Evolutionary conservation across 2,329 filamentous ascomycete species (phyloP).

Genomic region (Arthrobotrys sinensis): DNA sequence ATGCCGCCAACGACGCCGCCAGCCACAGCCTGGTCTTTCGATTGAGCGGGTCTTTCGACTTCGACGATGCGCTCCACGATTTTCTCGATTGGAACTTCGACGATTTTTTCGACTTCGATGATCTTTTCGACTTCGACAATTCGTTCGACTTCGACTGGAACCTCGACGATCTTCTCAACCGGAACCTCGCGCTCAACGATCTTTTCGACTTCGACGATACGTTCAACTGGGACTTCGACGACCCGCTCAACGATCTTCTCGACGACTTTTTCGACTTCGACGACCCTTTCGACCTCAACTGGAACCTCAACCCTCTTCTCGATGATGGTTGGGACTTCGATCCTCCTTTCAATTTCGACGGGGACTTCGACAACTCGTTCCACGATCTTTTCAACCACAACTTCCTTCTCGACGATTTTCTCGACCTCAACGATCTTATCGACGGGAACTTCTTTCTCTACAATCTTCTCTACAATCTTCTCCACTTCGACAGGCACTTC

Average conservation of each 20-base stretch:
- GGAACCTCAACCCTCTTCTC: slow-evolving; percentile 37
- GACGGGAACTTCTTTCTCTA: slow-evolving; percentile 28
- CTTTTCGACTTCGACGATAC: slow-evolving; percentile 24
- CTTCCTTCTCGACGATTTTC: slow-evolving; percentile 36
- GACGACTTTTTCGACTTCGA: slow-evolving; percentile 47
- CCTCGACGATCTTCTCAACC: slow-evolving; percentile 45
- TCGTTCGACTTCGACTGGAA: slow-evolving; percentile 1
- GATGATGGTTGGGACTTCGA: slow-evolving; percentile 28
- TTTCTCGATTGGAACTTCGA: slow-evolving; percentile 52
- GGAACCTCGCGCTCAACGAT: too few relatives aligned
- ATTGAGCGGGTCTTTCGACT: slow-evolving; percentile 49
- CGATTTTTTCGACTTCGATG: slow-evolving; percentile 49
- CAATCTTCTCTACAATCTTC: slow-evolving; percentile 4
- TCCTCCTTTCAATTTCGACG: slow-evolving; percentile 31
- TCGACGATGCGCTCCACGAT: slow-evolving; percentile 50
- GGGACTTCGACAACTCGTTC: slow-evolving; percentile 38
- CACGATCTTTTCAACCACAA: slow-evolving; percentile 44
- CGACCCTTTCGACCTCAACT: slow-evolving; percentile 32
- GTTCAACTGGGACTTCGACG: slow-evolving; percentile 35
- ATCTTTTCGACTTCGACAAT: slow-evolving; percentile 38
- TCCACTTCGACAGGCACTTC: slow-evolving; percentile 35
- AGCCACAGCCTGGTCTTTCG: slow-evolving; percentile 21
- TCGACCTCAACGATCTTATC: slow-evolving; percentile 55
- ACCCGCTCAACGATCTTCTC: slow-evolving; percentile 35
- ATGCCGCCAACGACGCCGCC: slow-evolving; percentile 19